Percentiles rank a stretch among this genome's conserved stretches.
Conservation (phyloP, 768 basidiomycete species). For the Naganishia vaughanmartiniae region DNA sequence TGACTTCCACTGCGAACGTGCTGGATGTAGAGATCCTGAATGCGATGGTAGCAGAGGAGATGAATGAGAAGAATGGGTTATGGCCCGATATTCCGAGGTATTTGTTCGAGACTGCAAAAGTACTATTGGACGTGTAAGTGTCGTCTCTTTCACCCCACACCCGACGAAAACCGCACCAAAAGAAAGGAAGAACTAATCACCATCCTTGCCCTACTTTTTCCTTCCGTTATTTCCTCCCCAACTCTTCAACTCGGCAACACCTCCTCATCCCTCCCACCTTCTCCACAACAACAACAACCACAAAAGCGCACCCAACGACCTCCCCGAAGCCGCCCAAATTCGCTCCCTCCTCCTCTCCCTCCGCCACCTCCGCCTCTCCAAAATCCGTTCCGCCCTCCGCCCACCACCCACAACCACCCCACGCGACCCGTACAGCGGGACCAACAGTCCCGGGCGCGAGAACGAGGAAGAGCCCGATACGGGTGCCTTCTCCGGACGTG, state of each 20-base stretch:
- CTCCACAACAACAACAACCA: no score
- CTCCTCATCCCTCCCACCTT: not conserved
- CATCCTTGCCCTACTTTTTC: not conserved
- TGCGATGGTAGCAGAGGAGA: conserved; percentile 70
- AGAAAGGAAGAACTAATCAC: not conserved
- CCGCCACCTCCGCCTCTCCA: conserved; percentile 93
- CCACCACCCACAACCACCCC: conserved; percentile 5
- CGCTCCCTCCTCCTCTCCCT: conserved; percentile 85
- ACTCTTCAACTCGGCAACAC: not conserved
- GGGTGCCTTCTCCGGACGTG: conserved; percentile 34
- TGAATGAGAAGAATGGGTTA: conserved; percentile 66
- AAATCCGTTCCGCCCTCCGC: conserved; percentile 75
- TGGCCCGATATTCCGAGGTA: conserved; percentile 71
- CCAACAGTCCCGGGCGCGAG: not conserved
- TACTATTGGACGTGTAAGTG: conserved; percentile 85
- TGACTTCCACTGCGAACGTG: not conserved
- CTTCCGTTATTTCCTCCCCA: not conserved
- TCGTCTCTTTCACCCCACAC: no score
- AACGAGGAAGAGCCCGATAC: conserved; percentile 11
- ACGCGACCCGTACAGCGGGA: not conserved
- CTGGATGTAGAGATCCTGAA: conserved; percentile 75
- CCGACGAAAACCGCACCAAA: not conserved
- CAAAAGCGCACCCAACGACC: conserved; percentile 55
- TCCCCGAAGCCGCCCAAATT: conserved; percentile 77
- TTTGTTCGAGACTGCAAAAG: conserved; percentile 84